Evolutionary conservation across 768 basidiomycete genomes (phyloP), one percentile per base, ranked within the genome.

Genomic region (Terana coerulea): DNA sequence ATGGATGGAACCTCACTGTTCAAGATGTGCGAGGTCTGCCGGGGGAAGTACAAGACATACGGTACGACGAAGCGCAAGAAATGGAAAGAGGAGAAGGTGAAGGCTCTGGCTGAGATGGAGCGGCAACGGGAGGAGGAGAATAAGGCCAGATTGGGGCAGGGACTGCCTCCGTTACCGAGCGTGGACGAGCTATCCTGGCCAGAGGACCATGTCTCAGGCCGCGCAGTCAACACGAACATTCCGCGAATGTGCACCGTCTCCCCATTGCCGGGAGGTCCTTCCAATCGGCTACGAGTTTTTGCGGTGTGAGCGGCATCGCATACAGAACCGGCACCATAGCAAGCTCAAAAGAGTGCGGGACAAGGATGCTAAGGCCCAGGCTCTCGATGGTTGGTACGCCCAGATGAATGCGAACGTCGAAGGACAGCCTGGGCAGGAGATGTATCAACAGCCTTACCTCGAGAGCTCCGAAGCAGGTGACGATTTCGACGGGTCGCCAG

Each of bases 171-270:
- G 10, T 19, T 46, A 5, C 45, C 45, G 10, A 21, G 21, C 30
- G 21, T 33, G 3, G 29, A 30, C 5, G 22, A 29, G 12, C 14
- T 51, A 33, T 36, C 48, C 5, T 53, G 52, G 52, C 37, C 31
- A 6, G 36, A 51, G 17, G 41, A 51, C 9, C 22, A 5, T 5
- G 30, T 34, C 14, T 30, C 15, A 14, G 49, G 39, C 2, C 49
- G 30, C 26, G 51, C 45, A 5, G 25, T 49, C 8, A 24, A 35
- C 30, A 35, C 37, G 12, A 37, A 22, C 21, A 36, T 36, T n/a
- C 64, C 70, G 5, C 75, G 77, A 12, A 77, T 80, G 74, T 80
- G 79, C 56, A 80, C 76, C 5, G 78, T 81, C 19, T 79, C 77
- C n/a, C 24, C 80, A 80, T 57, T 81, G 80, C 48, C 77, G 77